Base-by-base conservation (phyloP, 345 rosid species). In the Gossypium turneri region DNA sequence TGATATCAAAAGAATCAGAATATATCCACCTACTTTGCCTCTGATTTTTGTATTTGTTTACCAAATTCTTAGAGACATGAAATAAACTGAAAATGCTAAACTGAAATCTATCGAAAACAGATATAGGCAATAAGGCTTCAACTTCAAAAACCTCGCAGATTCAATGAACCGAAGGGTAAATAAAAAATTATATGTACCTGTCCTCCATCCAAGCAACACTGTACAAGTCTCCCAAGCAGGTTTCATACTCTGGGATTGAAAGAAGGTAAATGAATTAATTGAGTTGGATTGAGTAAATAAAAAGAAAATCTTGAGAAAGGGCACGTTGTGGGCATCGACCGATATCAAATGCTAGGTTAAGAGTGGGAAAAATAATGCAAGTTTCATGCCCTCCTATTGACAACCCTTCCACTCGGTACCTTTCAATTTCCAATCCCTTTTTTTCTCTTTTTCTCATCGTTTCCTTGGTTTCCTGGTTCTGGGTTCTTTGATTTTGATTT, bases 151-250 rank as follows among this genome's bases (percentile, higher is more conserved):
- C 20, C 24, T 44, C 7, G 52, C 51, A 66, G 27, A 19, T 66
- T 63, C 50, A 64, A 2, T 17, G 68, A 38, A 20, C n/a, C 2
- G 1, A 43, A 66, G 27, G 29, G 29, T 43, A 66, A 66, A 66
- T 66, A 52, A 44, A 44, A 66, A 44, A 3, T 66, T 44, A 48
- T 47, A n/a, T 38, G 67, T 85, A 93, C 99, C 98, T 89, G 65
- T 93, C 98, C 87, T 96, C 99, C 99, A 96, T 96, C 99, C 98
- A 92, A 72, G 97, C 89, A 77, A 93, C 86, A 77, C 99, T 93
- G 78, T 90, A 96, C 75, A 96, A 81, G 89, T 96, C 99, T 68
- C 99, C 99, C 82, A 96, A 79, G 82, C 98, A 96, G 75, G 98
- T 96, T 29, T 90, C 97, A 73, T 89, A 96, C 79, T 96, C 99